phyloP scores from a whole-genome alignment of 2,329 filamentous ascomycete genomes.

The Talaromyces verruculosus region DNA sequence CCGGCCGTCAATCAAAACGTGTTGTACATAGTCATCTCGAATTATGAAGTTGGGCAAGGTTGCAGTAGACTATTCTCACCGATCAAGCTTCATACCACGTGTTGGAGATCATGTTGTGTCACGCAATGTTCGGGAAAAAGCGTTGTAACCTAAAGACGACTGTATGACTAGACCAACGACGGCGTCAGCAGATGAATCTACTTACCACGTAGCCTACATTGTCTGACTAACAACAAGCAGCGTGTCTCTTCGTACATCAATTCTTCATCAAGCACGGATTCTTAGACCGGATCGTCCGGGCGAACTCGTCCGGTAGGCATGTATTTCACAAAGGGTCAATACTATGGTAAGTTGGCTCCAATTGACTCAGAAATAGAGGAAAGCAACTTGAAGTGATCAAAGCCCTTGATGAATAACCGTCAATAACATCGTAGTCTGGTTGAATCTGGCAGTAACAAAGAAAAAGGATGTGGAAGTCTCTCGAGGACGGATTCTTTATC shows the following conservation, averaged over 20 bases:
- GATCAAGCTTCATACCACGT: neutral
- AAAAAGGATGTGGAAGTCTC: neutral
- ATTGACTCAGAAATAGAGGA: too few relatives aligned
- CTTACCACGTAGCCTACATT: neutral
- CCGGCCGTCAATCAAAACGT: too few relatives aligned
- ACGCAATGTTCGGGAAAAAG: constrained; percentile 12
- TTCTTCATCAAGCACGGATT: neutral
- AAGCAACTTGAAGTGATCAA: too few relatives aligned
- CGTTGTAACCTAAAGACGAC: neutral
- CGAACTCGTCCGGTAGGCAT: constrained; percentile 1
- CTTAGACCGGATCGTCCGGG: neutral
- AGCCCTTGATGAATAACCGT: neutral
- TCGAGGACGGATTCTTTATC: constrained; percentile 5
- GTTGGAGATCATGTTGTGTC: constrained; percentile 12
- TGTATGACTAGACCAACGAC: neutral
- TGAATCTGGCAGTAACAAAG: neutral
- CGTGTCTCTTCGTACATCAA: neutral
- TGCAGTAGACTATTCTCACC: neutral
- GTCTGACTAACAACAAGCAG: neutral
- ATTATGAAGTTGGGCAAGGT: neutral
- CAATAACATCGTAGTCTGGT: neutral
- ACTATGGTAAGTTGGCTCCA: too few relatives aligned
- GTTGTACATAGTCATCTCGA: too few relatives aligned
- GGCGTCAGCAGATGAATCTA: neutral
- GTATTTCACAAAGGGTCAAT: neutral